Evolutionary conservation across 140 eudicot species (phyloP), one percentile per base, ranked within the genome.

Genomic region (Stevia rebaudiana): DNA sequence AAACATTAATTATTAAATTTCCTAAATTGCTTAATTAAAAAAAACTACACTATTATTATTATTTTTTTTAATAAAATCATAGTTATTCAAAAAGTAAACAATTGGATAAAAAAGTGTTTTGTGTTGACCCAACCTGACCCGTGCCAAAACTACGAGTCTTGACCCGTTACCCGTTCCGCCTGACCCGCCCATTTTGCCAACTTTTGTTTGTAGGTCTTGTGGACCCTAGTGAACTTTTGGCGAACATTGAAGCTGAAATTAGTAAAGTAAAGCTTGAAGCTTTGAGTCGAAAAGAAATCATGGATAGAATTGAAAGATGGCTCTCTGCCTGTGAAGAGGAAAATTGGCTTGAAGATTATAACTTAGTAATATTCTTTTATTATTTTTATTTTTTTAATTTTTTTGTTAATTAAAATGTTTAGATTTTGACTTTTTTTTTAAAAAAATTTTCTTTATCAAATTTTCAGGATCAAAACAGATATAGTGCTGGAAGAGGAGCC

Each of bases 261-360:
- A 64, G 24, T 73, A 87, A 81, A 74, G 96, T 80, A 23, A 92
- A 85, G 73, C 84, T 83, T 55, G 98, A 92, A 85, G 95, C 95
- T 33, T 77, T 80, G 70, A 83, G 92, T 64, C 83, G 98, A 48
- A 88, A 83, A 61, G 98, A 92, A 44, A 87, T 88, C 24, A 86
- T 81, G 85, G 98, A 87, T 72, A 83, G 80, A 65, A 88, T 92
- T 69, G 92, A 92, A 54, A 68, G 91, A 13, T 92, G 98, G 98
- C 90, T 92, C 44, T 78, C 86, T 63, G 95, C 94, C 0, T 83
- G 98, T 72, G 96, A 85, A 33, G 98, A 92, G 83, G 98, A 92
- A 75, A 86, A 88, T 62, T 92, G 98, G 98, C 95, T 92, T 15
- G 95, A 92, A 76, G 87, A 88, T 66, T 92, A 92, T 78, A 88